Conservation (phyloP, 116 monocot species). For the Posidonia oceanica region DNA sequence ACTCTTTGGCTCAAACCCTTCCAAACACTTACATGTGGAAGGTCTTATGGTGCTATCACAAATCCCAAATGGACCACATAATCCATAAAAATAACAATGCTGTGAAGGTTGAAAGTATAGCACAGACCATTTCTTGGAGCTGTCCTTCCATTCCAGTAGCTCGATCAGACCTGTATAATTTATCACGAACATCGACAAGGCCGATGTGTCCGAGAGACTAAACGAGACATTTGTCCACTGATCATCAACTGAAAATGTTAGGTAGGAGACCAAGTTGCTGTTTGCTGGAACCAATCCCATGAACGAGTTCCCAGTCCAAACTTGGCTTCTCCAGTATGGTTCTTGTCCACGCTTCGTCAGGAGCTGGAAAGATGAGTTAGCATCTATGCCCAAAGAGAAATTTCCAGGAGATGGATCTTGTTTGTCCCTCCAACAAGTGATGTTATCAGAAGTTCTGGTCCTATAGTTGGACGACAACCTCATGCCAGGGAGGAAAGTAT, state of each 20-base stretch:
- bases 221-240: too few species aligned
- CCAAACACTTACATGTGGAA: constrained; percentile 4
- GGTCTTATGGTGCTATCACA: not conserved
- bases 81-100: not conserved
- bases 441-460: not conserved
- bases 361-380: not conserved
- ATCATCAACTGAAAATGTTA: not conserved
- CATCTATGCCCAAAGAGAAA: constrained; percentile 18
- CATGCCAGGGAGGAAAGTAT: constrained; percentile 9
- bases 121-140: not conserved
- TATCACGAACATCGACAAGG: too few species aligned
- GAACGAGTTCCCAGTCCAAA: constrained; percentile 11
- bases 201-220: too few species aligned
- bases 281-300: not conserved
- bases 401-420: constrained; percentile 14
- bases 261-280: not conserved
- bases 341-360: not conserved
- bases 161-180: too few species aligned
- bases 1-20: constrained; percentile 7
- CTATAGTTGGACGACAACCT: not conserved
- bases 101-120: not conserved
- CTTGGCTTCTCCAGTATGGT: constrained; percentile 10
- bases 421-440: not conserved
- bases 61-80: not conserved
- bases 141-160: too few species aligned